Conservation (phyloP, 2,329 filamentous ascomycete species). For the Clonostachys rhizophaga region DNA sequence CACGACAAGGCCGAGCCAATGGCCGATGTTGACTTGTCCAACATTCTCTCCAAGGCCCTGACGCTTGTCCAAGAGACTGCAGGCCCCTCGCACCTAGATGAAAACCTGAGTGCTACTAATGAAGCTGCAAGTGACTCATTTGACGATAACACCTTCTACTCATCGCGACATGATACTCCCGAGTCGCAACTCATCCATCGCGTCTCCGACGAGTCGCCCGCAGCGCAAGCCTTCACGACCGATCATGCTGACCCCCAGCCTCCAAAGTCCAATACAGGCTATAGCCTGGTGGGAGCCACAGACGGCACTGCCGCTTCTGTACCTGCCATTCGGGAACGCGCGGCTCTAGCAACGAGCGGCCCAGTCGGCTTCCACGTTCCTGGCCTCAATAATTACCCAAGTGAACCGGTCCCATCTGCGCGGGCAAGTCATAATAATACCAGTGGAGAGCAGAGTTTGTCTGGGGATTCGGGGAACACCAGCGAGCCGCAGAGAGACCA, state of each 20-base stretch:
- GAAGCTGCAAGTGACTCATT: slow-evolving; percentile 72
- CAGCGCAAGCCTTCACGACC: background rate
- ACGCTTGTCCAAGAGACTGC: slow-evolving; percentile 67
- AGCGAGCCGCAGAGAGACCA: background rate
- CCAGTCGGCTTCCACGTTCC: slow-evolving; percentile 12
- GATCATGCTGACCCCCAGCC: background rate
- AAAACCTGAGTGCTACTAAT: slow-evolving; percentile 44
- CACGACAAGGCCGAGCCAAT: slow-evolving; percentile 46
- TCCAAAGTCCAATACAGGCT: background rate
- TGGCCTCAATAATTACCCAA: slow-evolving; percentile 20
- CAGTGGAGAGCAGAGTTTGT: slow-evolving; percentile 32
- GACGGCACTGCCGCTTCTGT: background rate
- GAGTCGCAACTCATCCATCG: slow-evolving; percentile 43
- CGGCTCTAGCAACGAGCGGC: background rate
- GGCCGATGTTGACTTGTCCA: slow-evolving; percentile 65
- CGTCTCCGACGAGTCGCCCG: slow-evolving; percentile 34
- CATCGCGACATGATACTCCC: slow-evolving; percentile 82
- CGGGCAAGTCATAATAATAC: slow-evolving; percentile 17
- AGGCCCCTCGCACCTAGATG: slow-evolving; percentile 52
- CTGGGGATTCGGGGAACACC: slow-evolving; percentile 30
- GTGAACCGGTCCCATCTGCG: slow-evolving; percentile 2
- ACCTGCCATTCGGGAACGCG: background rate
- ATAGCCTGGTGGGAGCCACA: slow-evolving; percentile 4
- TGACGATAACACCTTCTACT: slow-evolving; percentile 94
- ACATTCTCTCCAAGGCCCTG: slow-evolving; percentile 68